Percentiles rank a stretch among this genome's conserved stretches.
phyloP scores from a whole-genome alignment of 2,329 filamentous ascomycete genomes.

The Sporothrix brasiliensis region DNA sequence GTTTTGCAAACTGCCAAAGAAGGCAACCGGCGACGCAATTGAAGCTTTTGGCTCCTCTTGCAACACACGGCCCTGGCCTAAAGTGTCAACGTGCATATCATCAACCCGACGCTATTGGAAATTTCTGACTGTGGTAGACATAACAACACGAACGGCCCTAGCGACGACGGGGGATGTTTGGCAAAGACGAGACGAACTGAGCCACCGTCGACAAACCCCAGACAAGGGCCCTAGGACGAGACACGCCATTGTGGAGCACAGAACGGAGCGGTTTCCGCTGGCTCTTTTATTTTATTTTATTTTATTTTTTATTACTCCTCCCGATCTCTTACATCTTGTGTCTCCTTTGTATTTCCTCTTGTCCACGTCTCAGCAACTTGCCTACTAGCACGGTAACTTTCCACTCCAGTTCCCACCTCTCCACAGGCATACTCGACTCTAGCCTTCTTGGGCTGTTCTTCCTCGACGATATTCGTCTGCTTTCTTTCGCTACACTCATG shows the following conservation, averaged over 20 bases:
- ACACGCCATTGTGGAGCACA: background rate
- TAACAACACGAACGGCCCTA: background rate
- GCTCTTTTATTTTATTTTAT: background rate
- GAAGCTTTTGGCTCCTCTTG: background rate
- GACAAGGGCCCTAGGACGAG: background rate
- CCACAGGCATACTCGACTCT: background rate
- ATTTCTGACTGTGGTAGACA: background rate
- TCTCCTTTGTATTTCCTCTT: background rate
- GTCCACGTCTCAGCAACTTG: background rate
- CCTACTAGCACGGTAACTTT: background rate
- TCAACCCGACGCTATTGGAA: background rate
- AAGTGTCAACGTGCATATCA: conserved; percentile 1
- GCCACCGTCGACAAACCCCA: background rate
- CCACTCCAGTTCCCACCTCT: conserved; percentile 8
- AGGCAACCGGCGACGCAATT: background rate
- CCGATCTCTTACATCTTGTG: background rate
- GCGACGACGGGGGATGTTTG: background rate
- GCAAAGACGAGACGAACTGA: conserved; percentile 21
- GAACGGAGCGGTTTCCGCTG: background rate
- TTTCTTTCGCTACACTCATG: background rate
- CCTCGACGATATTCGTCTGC: background rate
- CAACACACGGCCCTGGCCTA: conserved; percentile 2
- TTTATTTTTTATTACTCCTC: too few relatives aligned
- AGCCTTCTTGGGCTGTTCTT: conserved; percentile 2
- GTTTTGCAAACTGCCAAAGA: background rate